Percentiles rank a stretch among this genome's conserved stretches.
These are phyloP conservation scores for Stevia rebaudiana DNA, from an alignment of 140 eudicot species.

Conservation along the genomic window DNA sequence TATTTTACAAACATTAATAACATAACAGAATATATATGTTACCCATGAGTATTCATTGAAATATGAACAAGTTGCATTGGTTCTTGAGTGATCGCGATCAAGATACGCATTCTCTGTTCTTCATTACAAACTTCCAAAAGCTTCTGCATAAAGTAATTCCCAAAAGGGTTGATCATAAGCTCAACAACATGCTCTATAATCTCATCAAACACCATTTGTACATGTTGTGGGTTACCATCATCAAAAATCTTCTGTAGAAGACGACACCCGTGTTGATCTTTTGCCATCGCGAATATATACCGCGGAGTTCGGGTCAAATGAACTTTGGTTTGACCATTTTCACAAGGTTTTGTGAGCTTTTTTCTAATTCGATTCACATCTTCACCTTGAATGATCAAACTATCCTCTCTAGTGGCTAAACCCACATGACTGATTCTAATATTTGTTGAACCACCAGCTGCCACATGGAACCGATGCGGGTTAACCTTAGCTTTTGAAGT, in stretches of 20 bases:
- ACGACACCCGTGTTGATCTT: conserved; percentile 80
- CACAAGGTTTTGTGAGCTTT: conserved; percentile 24
- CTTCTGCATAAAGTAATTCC: conserved; percentile 80
- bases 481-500: conserved; percentile 18
- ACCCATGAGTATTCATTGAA: conserved; percentile 69
- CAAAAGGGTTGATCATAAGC: conserved; percentile 71
- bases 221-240: conserved; percentile 56
- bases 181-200: conserved; percentile 58
- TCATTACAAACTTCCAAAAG: conserved; percentile 66
- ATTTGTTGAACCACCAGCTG: conserved; percentile 23
- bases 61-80: conserved; percentile 47
- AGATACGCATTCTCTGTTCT: conserved; percentile 51
- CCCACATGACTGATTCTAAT: conserved; percentile 10
- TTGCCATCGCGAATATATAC: conserved; percentile 45
- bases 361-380: conserved; percentile 31
- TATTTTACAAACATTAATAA: neutral
- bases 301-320: conserved; percentile 40
- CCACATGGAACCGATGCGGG: conserved; percentile 7
- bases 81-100: conserved; percentile 35
- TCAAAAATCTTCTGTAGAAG: conserved; percentile 63
- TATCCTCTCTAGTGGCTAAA: conserved; percentile 36
- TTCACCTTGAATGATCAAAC: conserved; percentile 59
- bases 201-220: conserved; percentile 54
- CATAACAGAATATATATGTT: conserved; percentile 10
- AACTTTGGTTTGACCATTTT: conserved; percentile 27